Evolutionary conservation across 2,329 filamentous ascomycete species (phyloP), one percentile per base, ranked within the genome.

Genomic region (Ceratocystis alfenasii): DNA sequence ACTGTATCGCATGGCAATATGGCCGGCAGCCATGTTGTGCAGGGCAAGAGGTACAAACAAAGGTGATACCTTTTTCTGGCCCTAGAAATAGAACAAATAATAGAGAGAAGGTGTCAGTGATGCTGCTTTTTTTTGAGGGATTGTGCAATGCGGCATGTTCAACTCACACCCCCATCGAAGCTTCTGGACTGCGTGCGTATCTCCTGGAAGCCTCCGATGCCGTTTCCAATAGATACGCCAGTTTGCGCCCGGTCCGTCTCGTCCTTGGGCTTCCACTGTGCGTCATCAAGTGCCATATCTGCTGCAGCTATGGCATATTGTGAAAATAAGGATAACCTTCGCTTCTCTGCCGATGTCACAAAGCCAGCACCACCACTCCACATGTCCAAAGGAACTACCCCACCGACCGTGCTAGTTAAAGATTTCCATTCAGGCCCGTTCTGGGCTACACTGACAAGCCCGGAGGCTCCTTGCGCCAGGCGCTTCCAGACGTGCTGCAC

Each of bases 11-110:
- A 99, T 97, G 30, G 93, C 93, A 46, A 97, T 86, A 73, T 97
- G 93, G 0, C 94, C 94, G 8, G 94, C 94, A 0, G 90, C 94
- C 70, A 99, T 83, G 74, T 99, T 99, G 76, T 95, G 96, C 62
- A 99, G 81, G 6, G 97, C 85, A 70, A 90, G 88, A 5, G 94
- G 94, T 6, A 97, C 91, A 73, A 99, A 97, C 2, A 96, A 78
- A 1, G 94, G 94, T 44, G 92, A 95, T 1, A 97, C 89, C 72
- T 94, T 96, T 70, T 84, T 90, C 74, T 96, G 95, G 69, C 93
- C 93, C 89, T 94, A 59, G n/a, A 41, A 30, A 41, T 33, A 6
- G 20, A 36, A n/a, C 25, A 17, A 53, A n/a, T 3, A 57, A 45
- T 12, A 8, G 20, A 17, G 67, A 25, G 3, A 66, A 44, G 67